Base-by-base conservation (phyloP, 768 basidiomycete genomes). In the Hygrocybe coccinea region DNA sequence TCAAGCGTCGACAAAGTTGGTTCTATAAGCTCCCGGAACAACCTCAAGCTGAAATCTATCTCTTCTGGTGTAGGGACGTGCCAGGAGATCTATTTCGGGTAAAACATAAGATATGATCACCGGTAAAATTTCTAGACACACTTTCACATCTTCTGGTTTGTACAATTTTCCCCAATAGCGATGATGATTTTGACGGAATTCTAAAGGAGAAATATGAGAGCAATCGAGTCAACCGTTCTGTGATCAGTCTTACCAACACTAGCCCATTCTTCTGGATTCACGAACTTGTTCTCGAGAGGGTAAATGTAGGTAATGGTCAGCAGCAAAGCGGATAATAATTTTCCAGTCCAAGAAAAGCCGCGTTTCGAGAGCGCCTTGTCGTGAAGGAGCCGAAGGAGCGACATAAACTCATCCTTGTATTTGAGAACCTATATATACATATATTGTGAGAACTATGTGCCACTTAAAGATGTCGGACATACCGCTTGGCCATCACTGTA, bases 131-230 rank as follows among this genome's bases (percentile, higher is more conserved):
- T 36, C 22, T 14, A 54, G 5, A 63, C 74, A 61, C 62, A 90
- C 87, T 68, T 79, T 79, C 57, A 92, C 80, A 35, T 93, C 86
- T 41, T 83, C 78, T 11, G 83, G 75, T 19, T 74, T 74, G 68
- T 89, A 92, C 11, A 86, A 66, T 63, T 89, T 88, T 7, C 91
- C 92, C 91, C 91, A 94, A 61, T 82, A 77, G 17, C 74, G 76
- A 67, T 89, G 84, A 63, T 91, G 88, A 54, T 82, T 83, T 51
- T 71, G 67, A 46, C 79, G 76, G 70, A 91, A 89, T 19, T 87
- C 89, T 89, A 61, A 19, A 9, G 29, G 29, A 36, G 2, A 22
- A 24, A 25, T 4, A 1, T 9, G 10, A 24, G 56, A 15, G 37
- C 25, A 37, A 43, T 33, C 19, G 41, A 58, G 43, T 57, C 41